Evolutionary conservation across 2,329 filamentous ascomycete species (phyloP).

Genomic region (Plectosphaerella plurivora): DNA sequence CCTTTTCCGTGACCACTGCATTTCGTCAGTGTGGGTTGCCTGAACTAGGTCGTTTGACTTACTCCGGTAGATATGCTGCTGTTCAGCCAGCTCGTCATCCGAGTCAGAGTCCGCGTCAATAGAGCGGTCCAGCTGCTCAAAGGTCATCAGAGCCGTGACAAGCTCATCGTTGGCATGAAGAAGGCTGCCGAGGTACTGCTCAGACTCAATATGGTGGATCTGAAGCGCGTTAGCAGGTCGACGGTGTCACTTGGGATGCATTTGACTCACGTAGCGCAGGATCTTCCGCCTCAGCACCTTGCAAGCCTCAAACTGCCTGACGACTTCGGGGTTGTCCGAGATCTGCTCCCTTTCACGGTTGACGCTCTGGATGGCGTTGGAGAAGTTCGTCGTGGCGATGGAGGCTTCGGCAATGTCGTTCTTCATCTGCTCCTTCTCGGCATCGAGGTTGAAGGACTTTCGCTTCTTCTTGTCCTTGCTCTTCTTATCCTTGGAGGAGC

Average conservation of each 20-base stretch:
- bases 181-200: slow-evolving; percentile 86
- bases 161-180: slow-evolving; percentile 94
- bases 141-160: slow-evolving; percentile 89
- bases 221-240: slow-evolving; percentile 19
- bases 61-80: slow-evolving; percentile 62
- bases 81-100: slow-evolving; percentile 63
- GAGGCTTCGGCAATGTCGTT: slow-evolving; percentile 84
- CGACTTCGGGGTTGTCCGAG: slow-evolving; percentile 73
- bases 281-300: slow-evolving; percentile 82
- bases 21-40: slow-evolving; percentile 15
- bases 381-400: slow-evolving; percentile 84
- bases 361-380: slow-evolving; percentile 82
- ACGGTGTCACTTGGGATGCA: neutral
- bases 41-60: slow-evolving; percentile 15
- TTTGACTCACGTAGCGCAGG: slow-evolving; percentile 65
- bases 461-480: slow-evolving; percentile 50
- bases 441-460: slow-evolving; percentile 75
- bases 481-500: slow-evolving; percentile 41
- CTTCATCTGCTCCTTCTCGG: slow-evolving; percentile 83
- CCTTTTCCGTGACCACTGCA: slow-evolving; percentile 49
- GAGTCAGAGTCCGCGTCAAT: slow-evolving; percentile 72
- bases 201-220: slow-evolving; percentile 87
- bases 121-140: slow-evolving; percentile 86
- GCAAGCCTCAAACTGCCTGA: slow-evolving; percentile 77
- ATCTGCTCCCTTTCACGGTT: slow-evolving; percentile 87